A percentile compares a stretch with the other conserved stretches of the same genome.
Conservation (phyloP, 192 early-diverging fungal genomes). For the Umbelopsis sp. region DNA sequence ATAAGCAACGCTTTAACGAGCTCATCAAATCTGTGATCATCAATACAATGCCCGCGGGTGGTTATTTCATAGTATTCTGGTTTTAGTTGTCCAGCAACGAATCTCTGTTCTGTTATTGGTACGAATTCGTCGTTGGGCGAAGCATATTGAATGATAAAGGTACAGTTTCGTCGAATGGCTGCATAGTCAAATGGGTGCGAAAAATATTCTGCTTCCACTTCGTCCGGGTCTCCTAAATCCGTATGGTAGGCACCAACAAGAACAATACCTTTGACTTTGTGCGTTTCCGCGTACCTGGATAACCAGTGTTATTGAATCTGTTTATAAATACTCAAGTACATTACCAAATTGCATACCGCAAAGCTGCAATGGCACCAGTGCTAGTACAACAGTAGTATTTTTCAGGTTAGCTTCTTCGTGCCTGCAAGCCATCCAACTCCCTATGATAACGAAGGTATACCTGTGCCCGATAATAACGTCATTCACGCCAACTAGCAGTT, state of each 20-base stretch:
- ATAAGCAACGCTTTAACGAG: conserved; percentile 35
- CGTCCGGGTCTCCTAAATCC: not conserved
- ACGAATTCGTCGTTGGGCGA: conserved; percentile 36
- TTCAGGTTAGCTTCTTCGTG: not conserved
- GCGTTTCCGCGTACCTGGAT: not conserved
- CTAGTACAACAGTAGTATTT: not conserved
- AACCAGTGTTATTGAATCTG: not conserved
- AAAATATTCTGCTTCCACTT: conserved; percentile 10
- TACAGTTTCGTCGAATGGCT: not conserved
- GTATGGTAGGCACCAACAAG: not conserved
- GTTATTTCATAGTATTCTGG: conserved; percentile 41
- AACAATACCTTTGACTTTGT: not conserved
- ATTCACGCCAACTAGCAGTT: not conserved
- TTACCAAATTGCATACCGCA: not conserved
- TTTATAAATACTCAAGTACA: too few relatives aligned
- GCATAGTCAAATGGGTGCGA: not conserved
- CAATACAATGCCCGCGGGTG: conserved; percentile 41
- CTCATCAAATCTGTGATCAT: conserved; percentile 35
- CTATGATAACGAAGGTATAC: not conserved
- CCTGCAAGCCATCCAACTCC: not conserved
- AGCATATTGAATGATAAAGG: conserved; percentile 2
- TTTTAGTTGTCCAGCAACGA: conserved; percentile 38
- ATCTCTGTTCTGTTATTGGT: conserved; percentile 43
- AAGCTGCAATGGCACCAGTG: not conserved
- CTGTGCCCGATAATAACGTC: conserved; percentile 8